Evolutionary conservation across 2,329 filamentous ascomycete species (phyloP).

Genomic region (Neoscytalidium dimidiatum): DNA sequence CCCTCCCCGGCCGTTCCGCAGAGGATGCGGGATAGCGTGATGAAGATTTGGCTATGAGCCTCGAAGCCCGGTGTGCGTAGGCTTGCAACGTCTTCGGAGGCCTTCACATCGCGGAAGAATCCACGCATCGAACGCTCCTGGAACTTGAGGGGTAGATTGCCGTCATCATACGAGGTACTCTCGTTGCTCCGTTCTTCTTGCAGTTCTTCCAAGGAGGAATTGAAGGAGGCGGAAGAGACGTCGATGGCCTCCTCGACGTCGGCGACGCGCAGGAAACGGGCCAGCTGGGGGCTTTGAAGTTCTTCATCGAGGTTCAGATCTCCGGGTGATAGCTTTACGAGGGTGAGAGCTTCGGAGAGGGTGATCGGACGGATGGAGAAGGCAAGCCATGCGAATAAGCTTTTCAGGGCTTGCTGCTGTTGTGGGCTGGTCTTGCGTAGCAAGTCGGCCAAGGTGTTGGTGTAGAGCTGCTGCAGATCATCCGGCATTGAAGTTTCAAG

Average conservation of each 20-base stretch:
- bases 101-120: constrained; percentile 25
- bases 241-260: not conserved
- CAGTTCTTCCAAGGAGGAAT: not conserved
- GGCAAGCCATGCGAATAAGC: constrained; percentile 27
- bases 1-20: not conserved
- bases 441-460: constrained; percentile 24
- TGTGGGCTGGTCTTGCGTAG: constrained; percentile 22
- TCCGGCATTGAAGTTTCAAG: constrained; percentile 27
- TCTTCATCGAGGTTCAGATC: constrained; percentile 26
- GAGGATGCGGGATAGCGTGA: not conserved
- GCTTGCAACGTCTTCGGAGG: constrained; percentile 14
- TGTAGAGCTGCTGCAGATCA: constrained; percentile 24
- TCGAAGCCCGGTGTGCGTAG: constrained; percentile 23
- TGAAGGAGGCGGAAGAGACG: not conserved
- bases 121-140: constrained; percentile 28
- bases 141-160: constrained; percentile 23
- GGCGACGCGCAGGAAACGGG: not conserved
- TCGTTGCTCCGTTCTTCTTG: constrained; percentile 6
- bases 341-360: constrained; percentile 23
- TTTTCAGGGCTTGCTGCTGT: constrained; percentile 25
- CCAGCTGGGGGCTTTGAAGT: constrained; percentile 22
- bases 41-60: constrained; percentile 20
- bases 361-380: constrained; percentile 26
- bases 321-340: constrained; percentile 22
- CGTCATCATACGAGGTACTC: constrained; percentile 19